phyloP scores from a whole-genome alignment of 2,329 filamentous ascomycete species.

The Magnaporthales sp. region DNA sequence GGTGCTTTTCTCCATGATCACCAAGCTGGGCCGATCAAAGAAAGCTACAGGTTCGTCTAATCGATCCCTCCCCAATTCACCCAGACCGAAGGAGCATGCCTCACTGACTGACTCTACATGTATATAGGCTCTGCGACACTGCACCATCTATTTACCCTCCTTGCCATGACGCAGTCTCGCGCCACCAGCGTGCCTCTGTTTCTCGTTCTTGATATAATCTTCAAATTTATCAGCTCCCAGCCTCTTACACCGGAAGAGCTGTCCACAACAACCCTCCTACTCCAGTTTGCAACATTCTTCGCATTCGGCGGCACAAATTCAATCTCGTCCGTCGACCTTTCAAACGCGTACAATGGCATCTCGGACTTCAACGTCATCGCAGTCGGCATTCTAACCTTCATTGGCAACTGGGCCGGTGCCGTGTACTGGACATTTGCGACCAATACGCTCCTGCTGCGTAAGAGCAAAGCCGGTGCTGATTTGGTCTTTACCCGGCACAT shows the following conservation, averaged over 20 bases:
- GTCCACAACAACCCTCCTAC: slow-evolving; percentile 62
- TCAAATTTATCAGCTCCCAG: slow-evolving; percentile 37
- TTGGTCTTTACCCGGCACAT: slow-evolving; percentile 43
- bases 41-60: slow-evolving; percentile 15
- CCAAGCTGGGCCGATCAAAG: slow-evolving; percentile 15
- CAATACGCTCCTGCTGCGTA: slow-evolving; percentile 46
- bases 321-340: slow-evolving; percentile 91
- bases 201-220: slow-evolving; percentile 59
- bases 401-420: slow-evolving; percentile 85
- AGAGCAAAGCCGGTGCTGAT: slow-evolving; percentile 9
- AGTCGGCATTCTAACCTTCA: slow-evolving; percentile 77
- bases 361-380: slow-evolving; percentile 68
- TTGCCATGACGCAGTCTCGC: slow-evolving; percentile 81
- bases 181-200: slow-evolving; percentile 80
- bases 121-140: slow-evolving; percentile 32
- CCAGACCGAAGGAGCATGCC: background rate
- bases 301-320: slow-evolving; percentile 86
- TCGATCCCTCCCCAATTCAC: slow-evolving; percentile 9
- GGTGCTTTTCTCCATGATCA: slow-evolving; percentile 29
- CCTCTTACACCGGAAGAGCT: slow-evolving; percentile 47
- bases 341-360: slow-evolving; percentile 90
- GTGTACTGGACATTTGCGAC: slow-evolving; percentile 76
- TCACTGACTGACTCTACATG: background rate
- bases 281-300: slow-evolving; percentile 82
- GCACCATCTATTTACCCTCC: slow-evolving; percentile 65